Conservation (phyloP, 2,329 filamentous ascomycete species). For the Cladosporium phlei region DNA sequence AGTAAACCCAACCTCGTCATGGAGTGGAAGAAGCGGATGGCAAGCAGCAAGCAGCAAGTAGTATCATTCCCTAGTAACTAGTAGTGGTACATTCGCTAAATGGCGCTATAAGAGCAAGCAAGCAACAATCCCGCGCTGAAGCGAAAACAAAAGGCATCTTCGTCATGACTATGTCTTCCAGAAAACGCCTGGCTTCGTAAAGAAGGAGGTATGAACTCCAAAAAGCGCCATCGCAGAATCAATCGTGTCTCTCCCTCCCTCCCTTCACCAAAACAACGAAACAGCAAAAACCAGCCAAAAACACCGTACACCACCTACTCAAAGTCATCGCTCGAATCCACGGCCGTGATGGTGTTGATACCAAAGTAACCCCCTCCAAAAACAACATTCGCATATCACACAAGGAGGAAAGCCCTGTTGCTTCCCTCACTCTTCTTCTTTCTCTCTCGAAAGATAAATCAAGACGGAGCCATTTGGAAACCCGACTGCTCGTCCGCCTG, state of each 20-base stretch:
- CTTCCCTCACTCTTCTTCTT: background rate
- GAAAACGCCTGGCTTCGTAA: constrained; percentile 7
- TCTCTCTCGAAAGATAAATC: background rate
- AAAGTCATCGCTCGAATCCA: background rate
- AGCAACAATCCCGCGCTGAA: too few relatives aligned
- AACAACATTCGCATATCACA: background rate
- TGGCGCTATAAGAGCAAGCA: too few relatives aligned
- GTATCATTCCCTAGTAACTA: too few relatives aligned
- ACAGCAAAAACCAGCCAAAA: background rate
- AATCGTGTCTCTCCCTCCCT: background rate
- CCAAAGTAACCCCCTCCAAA: too few relatives aligned
- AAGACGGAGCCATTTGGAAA: constrained; percentile 18
- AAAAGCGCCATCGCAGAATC: background rate
- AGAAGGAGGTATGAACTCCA: background rate
- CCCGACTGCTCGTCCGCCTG: constrained; percentile 11
- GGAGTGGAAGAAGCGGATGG: too few relatives aligned
- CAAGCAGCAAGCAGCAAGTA: too few relatives aligned
- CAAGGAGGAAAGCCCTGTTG: too few relatives aligned
- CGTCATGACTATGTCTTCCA: too few relatives aligned
- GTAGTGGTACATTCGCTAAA: too few relatives aligned
- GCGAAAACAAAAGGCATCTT: too few relatives aligned
- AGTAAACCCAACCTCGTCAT: too few relatives aligned
- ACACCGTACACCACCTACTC: background rate
- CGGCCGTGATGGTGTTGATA: too few relatives aligned
- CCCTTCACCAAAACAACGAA: background rate